These are phyloP conservation scores for Ilex aquifolium DNA, from an alignment of 257 asterid genomes.

Conservation along the genomic window DNA sequence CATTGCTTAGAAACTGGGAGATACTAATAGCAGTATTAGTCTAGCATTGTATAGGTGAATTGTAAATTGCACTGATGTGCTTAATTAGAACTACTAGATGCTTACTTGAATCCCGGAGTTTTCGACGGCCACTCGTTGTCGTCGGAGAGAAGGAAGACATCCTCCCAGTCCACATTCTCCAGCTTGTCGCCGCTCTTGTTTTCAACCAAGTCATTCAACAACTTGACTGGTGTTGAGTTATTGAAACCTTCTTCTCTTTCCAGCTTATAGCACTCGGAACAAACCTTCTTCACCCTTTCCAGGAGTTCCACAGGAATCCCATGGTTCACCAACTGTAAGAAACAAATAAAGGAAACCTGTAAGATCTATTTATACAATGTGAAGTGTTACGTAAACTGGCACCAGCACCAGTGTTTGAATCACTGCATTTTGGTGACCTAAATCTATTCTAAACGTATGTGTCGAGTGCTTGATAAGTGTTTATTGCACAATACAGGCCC, in stretches of 20 bases:
- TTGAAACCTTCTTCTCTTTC: slow-evolving; percentile 4
- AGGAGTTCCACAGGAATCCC: neutral
- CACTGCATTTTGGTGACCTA: too few species aligned
- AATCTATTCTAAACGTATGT: too few species aligned
- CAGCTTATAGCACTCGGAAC: neutral
- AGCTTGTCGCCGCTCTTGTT: neutral
- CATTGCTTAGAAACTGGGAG: too few species aligned
- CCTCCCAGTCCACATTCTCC: slow-evolving; percentile 4
- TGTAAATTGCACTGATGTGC: too few species aligned
- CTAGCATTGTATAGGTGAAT: too few species aligned
- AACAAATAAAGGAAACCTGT: too few species aligned
- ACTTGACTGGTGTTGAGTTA: neutral
- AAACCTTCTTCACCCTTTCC: slow-evolving; percentile 3
- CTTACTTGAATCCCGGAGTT: neutral
- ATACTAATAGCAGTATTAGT: too few species aligned
- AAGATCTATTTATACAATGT: too few species aligned
- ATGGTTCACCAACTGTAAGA: neutral
- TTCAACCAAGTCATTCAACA: neutral
- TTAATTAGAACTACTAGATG: neutral
- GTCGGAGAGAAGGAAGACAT: neutral
- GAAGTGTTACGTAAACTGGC: too few species aligned
- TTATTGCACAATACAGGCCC: too few species aligned
- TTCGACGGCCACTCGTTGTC: neutral
- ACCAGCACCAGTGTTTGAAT: too few species aligned
- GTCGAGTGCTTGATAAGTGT: too few species aligned